phyloP scores from a whole-genome alignment of 352 stramenopile genomes.

The Globisporangium sylvaticum region DNA sequence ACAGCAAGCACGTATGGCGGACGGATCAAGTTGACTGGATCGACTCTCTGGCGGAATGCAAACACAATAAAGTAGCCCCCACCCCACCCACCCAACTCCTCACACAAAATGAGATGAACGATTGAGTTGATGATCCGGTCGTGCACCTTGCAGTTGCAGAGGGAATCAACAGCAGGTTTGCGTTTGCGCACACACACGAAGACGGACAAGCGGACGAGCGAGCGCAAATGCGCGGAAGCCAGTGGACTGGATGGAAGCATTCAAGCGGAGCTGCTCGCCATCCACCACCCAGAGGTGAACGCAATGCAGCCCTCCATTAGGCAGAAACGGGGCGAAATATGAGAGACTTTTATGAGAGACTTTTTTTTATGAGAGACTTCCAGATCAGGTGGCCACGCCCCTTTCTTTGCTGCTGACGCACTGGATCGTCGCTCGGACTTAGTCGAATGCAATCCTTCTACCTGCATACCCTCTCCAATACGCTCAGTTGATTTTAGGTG shows the following conservation, averaged over 20 bases:
- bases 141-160: not conserved
- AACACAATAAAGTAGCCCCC: too few relatives aligned
- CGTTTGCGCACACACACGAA: not conserved
- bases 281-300: not conserved
- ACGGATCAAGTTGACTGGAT: too few relatives aligned
- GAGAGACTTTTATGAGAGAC: conserved; percentile 10
- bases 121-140: not conserved
- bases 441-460: not conserved
- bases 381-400: not conserved
- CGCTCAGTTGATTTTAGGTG: not conserved
- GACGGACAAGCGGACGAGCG: not conserved
- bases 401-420: conserved; percentile 1
- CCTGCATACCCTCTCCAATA: not conserved
- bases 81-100: too few relatives aligned
- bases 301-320: not conserved
- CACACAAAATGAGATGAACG: not conserved
- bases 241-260: not conserved
- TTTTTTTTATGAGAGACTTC: conserved; percentile 9
- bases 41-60: too few relatives aligned
- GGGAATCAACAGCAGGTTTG: not conserved
- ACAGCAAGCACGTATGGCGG: too few relatives aligned
- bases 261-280: not conserved
- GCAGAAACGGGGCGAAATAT: conserved; percentile 5
- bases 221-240: not conserved
- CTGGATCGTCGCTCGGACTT: not conserved